Conservation (phyloP, 2,329 filamentous ascomycete species). For the Cladosporium sp. region DNA sequence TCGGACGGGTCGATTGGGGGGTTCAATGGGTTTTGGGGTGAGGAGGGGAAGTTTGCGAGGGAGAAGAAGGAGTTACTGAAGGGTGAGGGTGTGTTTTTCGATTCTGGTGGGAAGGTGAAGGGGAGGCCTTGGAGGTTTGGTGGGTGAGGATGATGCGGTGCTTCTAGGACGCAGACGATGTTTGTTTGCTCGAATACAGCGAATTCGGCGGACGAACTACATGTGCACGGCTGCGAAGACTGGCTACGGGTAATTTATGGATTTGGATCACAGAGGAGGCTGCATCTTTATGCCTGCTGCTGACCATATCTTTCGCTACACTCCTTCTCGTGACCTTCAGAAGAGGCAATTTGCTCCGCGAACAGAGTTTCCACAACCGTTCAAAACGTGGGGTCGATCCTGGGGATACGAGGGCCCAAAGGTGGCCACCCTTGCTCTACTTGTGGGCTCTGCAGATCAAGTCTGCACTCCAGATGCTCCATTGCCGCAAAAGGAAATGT, state of each 20-base stretch:
- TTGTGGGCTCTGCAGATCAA: neutral
- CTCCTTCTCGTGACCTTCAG: neutral
- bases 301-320: no score
- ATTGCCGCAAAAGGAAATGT: neutral
- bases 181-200: no score
- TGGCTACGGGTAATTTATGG: no score
- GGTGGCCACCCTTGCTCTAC: neutral
- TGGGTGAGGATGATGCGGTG: neutral
- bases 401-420: neutral
- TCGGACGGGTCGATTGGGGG: slow-evolving; percentile 42
- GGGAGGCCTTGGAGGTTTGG: slow-evolving; percentile 23
- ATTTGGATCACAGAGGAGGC: no score
- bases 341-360: neutral
- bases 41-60: slow-evolving; percentile 39
- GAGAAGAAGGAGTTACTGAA: slow-evolving; percentile 40
- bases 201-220: neutral
- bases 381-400: neutral
- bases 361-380: neutral
- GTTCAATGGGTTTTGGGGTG: slow-evolving; percentile 48
- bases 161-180: no score
- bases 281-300: no score
- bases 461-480: neutral
- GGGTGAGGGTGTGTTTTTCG: slow-evolving; percentile 37
- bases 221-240: no score
- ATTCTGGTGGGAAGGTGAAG: slow-evolving; percentile 38